A percentile compares a stretch with the other conserved stretches of the same genome.
These are phyloP conservation scores for Canavalia ensiformis DNA, from an alignment of 306 rosid species.

Conservation along the genomic window DNA sequence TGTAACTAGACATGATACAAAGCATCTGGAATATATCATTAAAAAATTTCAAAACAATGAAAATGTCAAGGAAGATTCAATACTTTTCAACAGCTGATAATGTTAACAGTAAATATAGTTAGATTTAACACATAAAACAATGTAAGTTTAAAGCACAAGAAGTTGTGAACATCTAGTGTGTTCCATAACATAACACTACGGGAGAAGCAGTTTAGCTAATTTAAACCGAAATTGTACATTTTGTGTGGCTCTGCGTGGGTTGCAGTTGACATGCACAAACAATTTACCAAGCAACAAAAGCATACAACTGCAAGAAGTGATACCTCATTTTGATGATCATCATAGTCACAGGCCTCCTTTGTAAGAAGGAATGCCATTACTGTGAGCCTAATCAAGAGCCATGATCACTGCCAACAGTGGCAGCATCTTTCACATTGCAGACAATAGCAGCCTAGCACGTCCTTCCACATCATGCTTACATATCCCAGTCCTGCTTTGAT, in stretches of 20 bases:
- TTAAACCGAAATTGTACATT: conserved; percentile 20
- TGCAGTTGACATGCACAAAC: neutral
- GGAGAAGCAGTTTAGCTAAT: neutral
- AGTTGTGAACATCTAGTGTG: conserved; percentile 12
- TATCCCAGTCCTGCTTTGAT: conserved; percentile 12
- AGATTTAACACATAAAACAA: conserved; percentile 6
- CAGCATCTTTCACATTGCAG: conserved; percentile 42
- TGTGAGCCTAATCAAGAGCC: conserved; percentile 9
- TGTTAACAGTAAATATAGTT: neutral
- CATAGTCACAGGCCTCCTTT: conserved; percentile 14
- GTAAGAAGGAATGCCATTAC: conserved; percentile 2
- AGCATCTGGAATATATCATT: neutral
- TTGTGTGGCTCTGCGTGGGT: neutral
- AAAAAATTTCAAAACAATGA: conserved; percentile 12
- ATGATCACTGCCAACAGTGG: conserved; percentile 29
- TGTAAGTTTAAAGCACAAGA: neutral
- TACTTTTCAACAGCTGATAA: conserved; percentile 5
- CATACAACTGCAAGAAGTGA: conserved; percentile 19
- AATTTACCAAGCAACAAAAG: conserved; percentile 9
- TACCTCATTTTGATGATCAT: conserved; percentile 24
- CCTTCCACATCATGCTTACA: conserved; percentile 23
- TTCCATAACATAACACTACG: conserved; percentile 22
- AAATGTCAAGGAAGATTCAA: neutral
- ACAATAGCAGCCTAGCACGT: neutral
- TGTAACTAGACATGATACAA: neutral